Conservation (phyloP, 225 moss, liverwort and hornwort genomes). For the Anthoceros angustus region DNA sequence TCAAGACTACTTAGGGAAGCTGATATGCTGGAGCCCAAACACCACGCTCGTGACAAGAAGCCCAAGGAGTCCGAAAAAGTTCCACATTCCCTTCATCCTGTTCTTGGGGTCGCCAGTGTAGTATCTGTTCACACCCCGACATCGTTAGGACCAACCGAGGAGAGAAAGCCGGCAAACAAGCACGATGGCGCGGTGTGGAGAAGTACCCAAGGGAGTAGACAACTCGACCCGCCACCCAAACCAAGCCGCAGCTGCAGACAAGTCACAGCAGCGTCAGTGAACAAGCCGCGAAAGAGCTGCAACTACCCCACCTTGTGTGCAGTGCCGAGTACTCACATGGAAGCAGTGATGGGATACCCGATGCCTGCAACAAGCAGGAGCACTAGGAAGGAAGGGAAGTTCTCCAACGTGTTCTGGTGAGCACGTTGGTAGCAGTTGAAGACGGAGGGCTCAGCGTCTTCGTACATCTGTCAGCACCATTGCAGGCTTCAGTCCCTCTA, state of each 20-base stretch:
- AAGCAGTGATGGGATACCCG: conserved; percentile 58
- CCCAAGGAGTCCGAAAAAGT: conserved; percentile 36
- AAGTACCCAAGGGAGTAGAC: conserved; percentile 61
- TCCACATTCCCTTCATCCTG: conserved; percentile 32
- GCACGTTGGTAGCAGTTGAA: conserved; percentile 96
- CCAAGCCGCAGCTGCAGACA: conserved; percentile 42
- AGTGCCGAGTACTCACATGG: conserved; percentile 33
- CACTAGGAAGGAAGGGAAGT: conserved; percentile 37
- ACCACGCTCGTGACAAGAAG: conserved; percentile 35
- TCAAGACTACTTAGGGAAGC: background rate
- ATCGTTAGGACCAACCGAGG: background rate
- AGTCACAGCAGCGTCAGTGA: no score
- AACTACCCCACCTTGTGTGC: no score
- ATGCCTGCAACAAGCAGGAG: conserved; percentile 49
- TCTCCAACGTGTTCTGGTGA: conserved; percentile 72
- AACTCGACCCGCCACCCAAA: conserved; percentile 59
- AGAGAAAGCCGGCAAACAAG: background rate
- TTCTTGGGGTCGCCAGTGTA: conserved; percentile 58
- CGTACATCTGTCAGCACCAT: conserved; percentile 42
- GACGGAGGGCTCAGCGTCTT: conserved; percentile 60
- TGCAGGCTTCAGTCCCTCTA: background rate
- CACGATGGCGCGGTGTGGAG: background rate
- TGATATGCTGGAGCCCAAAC: conserved; percentile 27
- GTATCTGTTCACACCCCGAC: conserved; percentile 29
- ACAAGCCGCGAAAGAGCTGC: no score